Evolutionary conservation across 2,329 filamentous ascomycete genomes (phyloP).

Genomic region (Tolypocladium paradoxum): DNA sequence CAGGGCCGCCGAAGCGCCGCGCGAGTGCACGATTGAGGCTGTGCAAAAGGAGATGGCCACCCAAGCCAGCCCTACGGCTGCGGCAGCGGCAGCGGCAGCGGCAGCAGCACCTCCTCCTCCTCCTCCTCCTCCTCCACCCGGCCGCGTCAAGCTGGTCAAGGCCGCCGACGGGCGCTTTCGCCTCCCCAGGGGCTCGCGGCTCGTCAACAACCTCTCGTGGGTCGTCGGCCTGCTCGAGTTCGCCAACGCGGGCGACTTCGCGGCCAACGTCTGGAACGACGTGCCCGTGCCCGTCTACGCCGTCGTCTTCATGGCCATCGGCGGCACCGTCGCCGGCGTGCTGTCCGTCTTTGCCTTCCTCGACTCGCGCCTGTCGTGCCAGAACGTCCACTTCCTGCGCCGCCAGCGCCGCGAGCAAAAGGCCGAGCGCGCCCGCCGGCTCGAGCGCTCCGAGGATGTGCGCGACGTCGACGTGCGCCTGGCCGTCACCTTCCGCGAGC

Average conservation of each 20-base stretch:
- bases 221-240: slow-evolving; percentile 41
- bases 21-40: background rate
- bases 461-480: slow-evolving; percentile 24
- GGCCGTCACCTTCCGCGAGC: slow-evolving; percentile 35
- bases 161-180: background rate
- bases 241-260: slow-evolving; percentile 45
- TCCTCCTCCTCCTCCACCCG: background rate
- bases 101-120: too few relatives aligned
- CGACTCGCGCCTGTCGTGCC: slow-evolving; percentile 31
- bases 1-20: background rate
- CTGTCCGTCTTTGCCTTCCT: slow-evolving; percentile 33
- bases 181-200: slow-evolving; percentile 8
- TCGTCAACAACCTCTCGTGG: slow-evolving; percentile 18
- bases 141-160: slow-evolving; percentile 5
- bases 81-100: background rate
- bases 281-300: slow-evolving; percentile 37
- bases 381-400: slow-evolving; percentile 34
- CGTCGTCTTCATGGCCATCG: slow-evolving; percentile 39
- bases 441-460: background rate
- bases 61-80: background rate
- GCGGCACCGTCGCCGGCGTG: slow-evolving; percentile 33
- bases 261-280: slow-evolving; percentile 46
- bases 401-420: slow-evolving; percentile 26
- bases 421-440: slow-evolving; percentile 6
- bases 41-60: background rate